Percentiles rank a stretch among this genome's conserved stretches.
Evolutionary conservation across 306 rosid species (phyloP).

Genomic region (Pterocarpus santalinus): DNA sequence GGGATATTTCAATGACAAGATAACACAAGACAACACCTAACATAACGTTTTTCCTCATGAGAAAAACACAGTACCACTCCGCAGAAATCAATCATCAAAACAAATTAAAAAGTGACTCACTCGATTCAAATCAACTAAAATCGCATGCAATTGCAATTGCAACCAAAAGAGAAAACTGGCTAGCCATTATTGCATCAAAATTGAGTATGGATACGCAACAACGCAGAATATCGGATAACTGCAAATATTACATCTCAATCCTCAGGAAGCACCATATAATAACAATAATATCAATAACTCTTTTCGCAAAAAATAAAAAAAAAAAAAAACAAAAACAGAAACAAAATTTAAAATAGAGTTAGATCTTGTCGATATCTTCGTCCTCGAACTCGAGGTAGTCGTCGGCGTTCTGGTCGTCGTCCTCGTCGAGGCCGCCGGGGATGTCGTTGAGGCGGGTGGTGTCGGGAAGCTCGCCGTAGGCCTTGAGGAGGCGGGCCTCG

Average conservation of each 20-base stretch:
- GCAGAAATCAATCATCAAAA: neutral
- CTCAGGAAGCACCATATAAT: neutral
- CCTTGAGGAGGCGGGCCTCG: constrained; percentile 70
- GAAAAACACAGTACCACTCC: too few species aligned
- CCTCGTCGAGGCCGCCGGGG: constrained; percentile 64
- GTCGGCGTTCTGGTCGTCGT: constrained; percentile 57
- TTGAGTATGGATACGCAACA: constrained; percentile 8
- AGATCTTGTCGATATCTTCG: constrained; percentile 67
- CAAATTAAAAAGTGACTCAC: neutral
- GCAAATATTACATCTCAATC: constrained; percentile 25
- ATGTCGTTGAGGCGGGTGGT: constrained; percentile 63
- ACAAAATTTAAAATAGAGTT: neutral
- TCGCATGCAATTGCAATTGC: neutral
- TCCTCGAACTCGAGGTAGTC: constrained; percentile 69
- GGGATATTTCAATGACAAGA: too few species aligned
- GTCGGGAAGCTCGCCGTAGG: constrained; percentile 75
- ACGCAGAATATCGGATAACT: neutral
- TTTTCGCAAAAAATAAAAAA: neutral
- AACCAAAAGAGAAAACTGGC: neutral
- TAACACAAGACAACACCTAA: too few species aligned
- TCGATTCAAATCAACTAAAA: neutral
- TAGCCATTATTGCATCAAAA: constrained; percentile 27
- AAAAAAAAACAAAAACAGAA: neutral
- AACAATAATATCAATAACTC: neutral
- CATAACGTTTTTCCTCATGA: too few species aligned